Conservation (phyloP, 2,329 filamentous ascomycete species). For the Talaromyces sp. region DNA sequence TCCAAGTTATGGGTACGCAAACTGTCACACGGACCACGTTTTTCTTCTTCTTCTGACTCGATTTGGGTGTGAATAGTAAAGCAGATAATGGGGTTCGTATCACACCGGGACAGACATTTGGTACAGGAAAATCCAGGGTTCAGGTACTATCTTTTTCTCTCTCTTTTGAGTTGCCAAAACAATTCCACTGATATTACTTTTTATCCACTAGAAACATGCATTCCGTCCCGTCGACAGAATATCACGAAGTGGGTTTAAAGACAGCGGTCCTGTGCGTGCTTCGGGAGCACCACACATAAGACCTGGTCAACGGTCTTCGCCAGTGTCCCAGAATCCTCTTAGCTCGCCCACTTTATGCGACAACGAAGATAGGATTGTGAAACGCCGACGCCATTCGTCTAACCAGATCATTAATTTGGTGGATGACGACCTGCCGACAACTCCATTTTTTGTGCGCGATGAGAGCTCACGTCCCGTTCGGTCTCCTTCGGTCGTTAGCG, state of each 20-base stretch:
- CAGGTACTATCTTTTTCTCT: background rate
- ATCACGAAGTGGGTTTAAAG: constrained; percentile 13
- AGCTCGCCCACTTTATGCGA: constrained; percentile 15
- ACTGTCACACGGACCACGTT: background rate
- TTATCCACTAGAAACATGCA: constrained; percentile 9
- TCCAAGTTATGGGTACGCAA: constrained; percentile 16
- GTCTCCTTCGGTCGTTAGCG: constrained; percentile 20
- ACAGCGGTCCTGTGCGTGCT: constrained; percentile 31
- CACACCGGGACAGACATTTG: constrained; percentile 22
- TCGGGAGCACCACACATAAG: constrained; percentile 15
- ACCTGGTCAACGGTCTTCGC: background rate
- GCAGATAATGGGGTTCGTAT: constrained; percentile 22
- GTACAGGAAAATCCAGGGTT: constrained; percentile 13
- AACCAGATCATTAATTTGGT: constrained; percentile 15
- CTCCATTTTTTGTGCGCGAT: background rate
- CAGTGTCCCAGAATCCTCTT: constrained; percentile 7
- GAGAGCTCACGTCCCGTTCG: constrained; percentile 8
- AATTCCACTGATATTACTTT: background rate
- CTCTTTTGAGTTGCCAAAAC: background rate
- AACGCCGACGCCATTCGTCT: constrained; percentile 23
- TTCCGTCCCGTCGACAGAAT: background rate
- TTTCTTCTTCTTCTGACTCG: background rate
- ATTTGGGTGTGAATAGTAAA: constrained; percentile 8
- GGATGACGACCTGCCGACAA: constrained; percentile 15
- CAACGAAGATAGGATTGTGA: constrained; percentile 20